phyloP scores from a whole-genome alignment of 2,329 filamentous ascomycete species.

The Thielaviopsis musarum region DNA sequence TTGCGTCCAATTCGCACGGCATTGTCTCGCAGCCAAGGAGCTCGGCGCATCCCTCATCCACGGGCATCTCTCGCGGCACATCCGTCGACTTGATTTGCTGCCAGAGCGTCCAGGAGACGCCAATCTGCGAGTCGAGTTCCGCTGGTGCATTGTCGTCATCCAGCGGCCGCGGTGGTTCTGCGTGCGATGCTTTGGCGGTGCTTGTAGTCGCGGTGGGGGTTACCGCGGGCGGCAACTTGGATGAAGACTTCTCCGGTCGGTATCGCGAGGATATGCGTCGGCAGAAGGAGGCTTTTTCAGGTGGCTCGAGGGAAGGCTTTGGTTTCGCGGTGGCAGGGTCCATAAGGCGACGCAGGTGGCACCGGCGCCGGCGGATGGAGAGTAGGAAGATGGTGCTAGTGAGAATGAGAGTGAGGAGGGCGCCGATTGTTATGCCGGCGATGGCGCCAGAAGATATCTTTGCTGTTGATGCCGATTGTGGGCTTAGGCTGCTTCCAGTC shows the following conservation, averaged over 20 bases:
- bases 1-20: constrained; percentile 4
- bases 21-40: background rate
- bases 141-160: too few species aligned
- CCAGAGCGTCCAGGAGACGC: constrained; percentile 1
- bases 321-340: too few species aligned
- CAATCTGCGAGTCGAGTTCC: background rate
- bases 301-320: background rate
- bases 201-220: too few species aligned
- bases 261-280: background rate
- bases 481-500: background rate
- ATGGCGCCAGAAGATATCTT: constrained; percentile 3
- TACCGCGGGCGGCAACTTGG: background rate
- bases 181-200: too few species aligned
- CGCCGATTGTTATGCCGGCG: constrained; percentile 5
- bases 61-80: constrained; percentile 1
- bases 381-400: background rate
- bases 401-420: background rate
- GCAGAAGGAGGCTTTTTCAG: background rate
- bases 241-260: background rate
- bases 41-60: background rate
- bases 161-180: too few species aligned
- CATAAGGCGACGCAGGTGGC: background rate
- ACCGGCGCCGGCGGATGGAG: background rate
- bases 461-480: background rate
- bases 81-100: background rate